A percentile compares a stretch with the other conserved stretches of the same genome.
These are phyloP conservation scores for Candida albicans DNA, from an alignment of 1,139 yeast species.

Conservation along the genomic window DNA sequence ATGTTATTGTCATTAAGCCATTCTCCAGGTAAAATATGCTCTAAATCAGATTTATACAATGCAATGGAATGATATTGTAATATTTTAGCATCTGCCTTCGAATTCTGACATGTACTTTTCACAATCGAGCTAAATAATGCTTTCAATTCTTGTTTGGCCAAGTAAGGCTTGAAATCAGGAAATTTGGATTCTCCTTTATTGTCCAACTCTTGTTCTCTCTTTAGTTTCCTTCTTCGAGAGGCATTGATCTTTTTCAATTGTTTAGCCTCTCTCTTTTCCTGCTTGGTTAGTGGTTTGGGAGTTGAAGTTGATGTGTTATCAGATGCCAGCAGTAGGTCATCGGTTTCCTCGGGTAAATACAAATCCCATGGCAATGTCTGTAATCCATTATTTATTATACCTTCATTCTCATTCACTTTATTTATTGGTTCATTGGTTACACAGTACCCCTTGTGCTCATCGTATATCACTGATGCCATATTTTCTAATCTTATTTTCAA, in stretches of 20 bases:
- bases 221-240: conserved; percentile 21
- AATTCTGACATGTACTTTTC: conserved; percentile 14
- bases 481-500: background rate
- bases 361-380: conserved; percentile 32
- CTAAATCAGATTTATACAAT: conserved; percentile 38
- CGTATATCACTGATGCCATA: conserved; percentile 15
- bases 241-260: conserved; percentile 33
- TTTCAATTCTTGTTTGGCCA: conserved; percentile 25
- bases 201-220: conserved; percentile 18
- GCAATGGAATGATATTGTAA: conserved; percentile 44
- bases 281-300: conserved; percentile 22
- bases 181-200: conserved; percentile 1
- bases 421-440: conserved; percentile 11
- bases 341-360: conserved; percentile 11
- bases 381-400: conserved; percentile 26
- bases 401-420: conserved; percentile 3
- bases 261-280: conserved; percentile 30
- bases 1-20: conserved; percentile 78
- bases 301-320: conserved; percentile 1
- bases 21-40: conserved; percentile 49
- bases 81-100: conserved; percentile 26
- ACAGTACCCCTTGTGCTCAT: conserved; percentile 26
- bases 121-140: conserved; percentile 13
- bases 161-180: conserved; percentile 19
- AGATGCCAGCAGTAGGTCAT: conserved; percentile 8